Conservation (phyloP, 352 stramenopile species). For the Phytophthora crassamura region DNA sequence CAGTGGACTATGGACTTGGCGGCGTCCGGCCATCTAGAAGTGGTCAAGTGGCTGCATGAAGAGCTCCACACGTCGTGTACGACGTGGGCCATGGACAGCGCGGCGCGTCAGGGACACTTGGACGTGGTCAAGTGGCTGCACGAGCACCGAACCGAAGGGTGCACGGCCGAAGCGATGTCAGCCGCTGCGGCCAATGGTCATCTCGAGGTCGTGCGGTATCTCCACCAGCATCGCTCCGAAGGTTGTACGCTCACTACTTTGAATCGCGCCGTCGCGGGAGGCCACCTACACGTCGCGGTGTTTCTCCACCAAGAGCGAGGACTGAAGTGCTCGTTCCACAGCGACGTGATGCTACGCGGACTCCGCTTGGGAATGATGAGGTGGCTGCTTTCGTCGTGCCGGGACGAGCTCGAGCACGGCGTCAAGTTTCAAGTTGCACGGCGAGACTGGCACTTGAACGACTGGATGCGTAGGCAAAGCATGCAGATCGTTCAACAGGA, state of each 20-base stretch:
- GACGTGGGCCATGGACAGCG: constrained; percentile 29
- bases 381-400: constrained; percentile 22
- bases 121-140: constrained; percentile 31
- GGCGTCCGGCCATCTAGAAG: constrained; percentile 17
- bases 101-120: constrained; percentile 21
- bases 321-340: constrained; percentile 11
- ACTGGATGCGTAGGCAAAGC: constrained; percentile 24
- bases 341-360: constrained; percentile 7
- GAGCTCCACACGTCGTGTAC: constrained; percentile 17
- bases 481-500: constrained; percentile 19
- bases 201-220: constrained; percentile 20
- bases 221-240: constrained; percentile 20
- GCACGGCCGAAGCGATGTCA: constrained; percentile 23
- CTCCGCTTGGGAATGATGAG: constrained; percentile 22
- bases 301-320: constrained; percentile 21
- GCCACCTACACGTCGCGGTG: constrained; percentile 16
- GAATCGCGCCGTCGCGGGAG: constrained; percentile 15
- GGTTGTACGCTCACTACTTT: constrained; percentile 11
- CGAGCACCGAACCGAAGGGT: constrained; percentile 17
- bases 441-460: constrained; percentile 28
- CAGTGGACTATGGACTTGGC: constrained; percentile 22
- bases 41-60: constrained; percentile 31
- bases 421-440: constrained; percentile 20
- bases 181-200: constrained; percentile 25
- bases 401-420: constrained; percentile 8